Conservation (phyloP, 1,139 yeast genomes). For the Yamadazyma friedrichii region DNA sequence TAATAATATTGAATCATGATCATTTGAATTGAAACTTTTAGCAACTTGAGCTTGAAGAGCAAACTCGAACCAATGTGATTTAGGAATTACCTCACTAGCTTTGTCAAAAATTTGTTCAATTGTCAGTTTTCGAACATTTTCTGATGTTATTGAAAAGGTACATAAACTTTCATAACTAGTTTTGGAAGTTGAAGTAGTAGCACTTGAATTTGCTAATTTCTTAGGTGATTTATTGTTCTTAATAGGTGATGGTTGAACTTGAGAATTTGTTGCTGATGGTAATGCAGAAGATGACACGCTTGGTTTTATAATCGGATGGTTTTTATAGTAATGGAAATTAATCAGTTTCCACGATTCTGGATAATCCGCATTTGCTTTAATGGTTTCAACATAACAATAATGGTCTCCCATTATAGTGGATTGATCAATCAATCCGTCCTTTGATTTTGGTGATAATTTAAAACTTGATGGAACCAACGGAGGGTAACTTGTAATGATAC, state of each 20-base stretch:
- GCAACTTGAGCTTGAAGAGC: slow-evolving; percentile 62
- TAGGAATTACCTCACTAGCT: slow-evolving; percentile 60
- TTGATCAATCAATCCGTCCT: slow-evolving; percentile 13
- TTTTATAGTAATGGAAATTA: slow-evolving; percentile 54
- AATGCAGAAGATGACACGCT: slow-evolving; percentile 2
- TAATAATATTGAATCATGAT: slow-evolving; percentile 52
- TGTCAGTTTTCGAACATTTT: slow-evolving; percentile 48
- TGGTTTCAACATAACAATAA: slow-evolving; percentile 53
- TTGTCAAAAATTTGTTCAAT: slow-evolving; percentile 64
- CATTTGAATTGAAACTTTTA: slow-evolving; percentile 65
- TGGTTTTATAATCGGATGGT: slow-evolving; percentile 2
- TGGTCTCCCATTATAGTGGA: slow-evolving; percentile 43
- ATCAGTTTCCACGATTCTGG: slow-evolving; percentile 61
- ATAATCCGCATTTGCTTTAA: slow-evolving; percentile 42
- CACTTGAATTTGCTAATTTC: slow-evolving; percentile 3
- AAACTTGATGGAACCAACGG: slow-evolving; percentile 47
- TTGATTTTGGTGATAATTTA: slow-evolving; percentile 20
- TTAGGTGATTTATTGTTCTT: slow-evolving; percentile 8
- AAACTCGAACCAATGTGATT: slow-evolving; percentile 62
- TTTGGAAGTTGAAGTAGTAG: background rate
- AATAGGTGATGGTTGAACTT: slow-evolving; percentile 7
- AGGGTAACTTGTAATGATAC: slow-evolving; percentile 57
- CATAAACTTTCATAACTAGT: slow-evolving; percentile 41
- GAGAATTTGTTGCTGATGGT: slow-evolving; percentile 3
- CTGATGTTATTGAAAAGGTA: slow-evolving; percentile 45